Evolutionary conservation across 768 basidiomycete species (phyloP).

Genomic region (Crepidotus variabilis): DNA sequence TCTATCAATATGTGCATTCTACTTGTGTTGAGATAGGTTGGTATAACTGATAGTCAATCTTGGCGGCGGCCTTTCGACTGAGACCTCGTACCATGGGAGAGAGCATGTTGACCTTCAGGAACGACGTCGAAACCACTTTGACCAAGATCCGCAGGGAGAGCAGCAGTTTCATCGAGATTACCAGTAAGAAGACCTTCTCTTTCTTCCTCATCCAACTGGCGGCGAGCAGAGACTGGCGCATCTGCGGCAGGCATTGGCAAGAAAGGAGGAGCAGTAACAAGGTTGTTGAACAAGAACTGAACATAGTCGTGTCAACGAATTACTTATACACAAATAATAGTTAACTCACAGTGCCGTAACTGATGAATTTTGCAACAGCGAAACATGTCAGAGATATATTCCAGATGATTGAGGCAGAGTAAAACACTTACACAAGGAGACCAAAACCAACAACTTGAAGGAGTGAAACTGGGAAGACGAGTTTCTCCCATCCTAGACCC

Average conservation of each 20-base stretch:
- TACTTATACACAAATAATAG: slow-evolving; percentile 7
- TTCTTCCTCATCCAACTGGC: slow-evolving; percentile 54
- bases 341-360: slow-evolving; percentile 77
- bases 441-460: slow-evolving; percentile 84
- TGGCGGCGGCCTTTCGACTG: background rate
- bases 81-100: background rate
- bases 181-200: slow-evolving; percentile 45
- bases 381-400: slow-evolving; percentile 5
- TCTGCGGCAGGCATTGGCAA: slow-evolving; percentile 46
- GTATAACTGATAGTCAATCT: background rate
- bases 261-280: slow-evolving; percentile 61
- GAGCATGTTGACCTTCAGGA: slow-evolving; percentile 42
- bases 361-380: slow-evolving; percentile 21
- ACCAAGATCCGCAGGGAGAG: slow-evolving; percentile 77
- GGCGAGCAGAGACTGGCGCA: slow-evolving; percentile 22
- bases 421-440: slow-evolving; percentile 74
- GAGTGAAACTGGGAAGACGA: slow-evolving; percentile 78
- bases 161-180: slow-evolving; percentile 76
- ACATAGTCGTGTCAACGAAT: slow-evolving; percentile 7
- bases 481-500: slow-evolving; percentile 84
- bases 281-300: slow-evolving; percentile 88
- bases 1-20: background rate
- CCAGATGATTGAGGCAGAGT: background rate
- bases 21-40: background rate
- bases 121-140: slow-evolving; percentile 82